Evolutionary conservation across 371 early-diverging fungal species (phyloP), one percentile per base, ranked within the genome.

Genomic region (Cladochytrium tenue): DNA sequence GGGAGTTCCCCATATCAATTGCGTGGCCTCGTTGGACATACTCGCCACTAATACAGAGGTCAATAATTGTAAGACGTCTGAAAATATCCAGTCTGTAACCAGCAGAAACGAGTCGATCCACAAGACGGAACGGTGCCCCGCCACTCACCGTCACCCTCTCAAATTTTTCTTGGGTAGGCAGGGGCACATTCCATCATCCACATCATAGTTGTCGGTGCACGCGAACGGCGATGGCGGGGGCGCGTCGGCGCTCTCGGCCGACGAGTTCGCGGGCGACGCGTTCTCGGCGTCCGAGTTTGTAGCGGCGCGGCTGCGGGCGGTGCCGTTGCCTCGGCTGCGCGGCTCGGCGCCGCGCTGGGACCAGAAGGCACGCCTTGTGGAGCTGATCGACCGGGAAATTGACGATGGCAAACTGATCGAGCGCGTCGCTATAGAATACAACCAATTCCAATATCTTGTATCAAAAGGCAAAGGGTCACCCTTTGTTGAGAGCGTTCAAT

Each of bases 391-490:
- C 71, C 76, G 82, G 60, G 92, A 92, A 3, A 35, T 26, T 15
- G 50, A 32, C 33, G 77, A 75, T 27, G 76, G 72, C n/a, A 92
- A 92, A 62, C 87, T 89, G 34, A 81, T 93, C 25, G 93, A 93
- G 66, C 86, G 92, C 28, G 92, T 92, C n/a, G 93, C 93, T 10
- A 89, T 90, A 51, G 93, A 93, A 76, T 93, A 84, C 69, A 92
- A 92, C 53, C 92, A 93, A 60, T 86, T 93, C 82, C 90, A 88
- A 64, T 91, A 89, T 70, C 78, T 92, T 1, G 89, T 90, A 1
- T 78, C 81, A 15, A 76, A 85, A 53, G 90, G 89, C n/a, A 79
- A 88, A 65, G 66, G 61, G n/a, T 70, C 88, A 7, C 85, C 90
- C 2, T 90, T 90, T 72, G 89, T 93, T 23, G 70, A 79, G 10